A percentile compares a stretch with the other conserved stretches of the same genome.
These are phyloP conservation scores for Clavispora phyllophila DNA, from an alignment of 805 yeast species.

Conservation along the genomic window DNA sequence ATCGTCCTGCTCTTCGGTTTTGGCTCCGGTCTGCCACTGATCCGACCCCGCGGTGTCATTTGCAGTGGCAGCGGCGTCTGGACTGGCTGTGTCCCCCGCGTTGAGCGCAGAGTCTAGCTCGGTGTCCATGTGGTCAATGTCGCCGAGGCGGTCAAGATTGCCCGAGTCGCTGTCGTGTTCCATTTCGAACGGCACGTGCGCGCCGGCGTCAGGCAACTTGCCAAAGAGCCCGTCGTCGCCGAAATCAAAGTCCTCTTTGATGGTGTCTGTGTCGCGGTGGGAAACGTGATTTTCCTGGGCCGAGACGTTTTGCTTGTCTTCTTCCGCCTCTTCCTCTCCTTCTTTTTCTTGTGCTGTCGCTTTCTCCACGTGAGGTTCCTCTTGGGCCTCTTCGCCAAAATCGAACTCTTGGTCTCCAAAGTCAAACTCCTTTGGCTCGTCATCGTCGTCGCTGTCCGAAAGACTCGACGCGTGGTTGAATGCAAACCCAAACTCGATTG, in stretches of 20 bases:
- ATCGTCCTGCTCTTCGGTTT: slow-evolving; percentile 2
- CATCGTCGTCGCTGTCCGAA: slow-evolving; percentile 15
- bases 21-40: neutral
- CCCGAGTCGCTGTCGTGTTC: too few relatives aligned
- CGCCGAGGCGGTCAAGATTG: too few relatives aligned
- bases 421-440: neutral
- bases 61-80: neutral
- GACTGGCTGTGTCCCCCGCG: neutral
- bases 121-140: neutral
- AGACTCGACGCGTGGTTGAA: slow-evolving; percentile 20
- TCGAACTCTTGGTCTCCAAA: slow-evolving; percentile 5
- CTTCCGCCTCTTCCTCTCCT: neutral
- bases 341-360: neutral
- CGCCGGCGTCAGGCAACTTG: too few relatives aligned
- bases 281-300: too few relatives aligned
- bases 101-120: neutral
- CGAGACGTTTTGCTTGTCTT: too few relatives aligned
- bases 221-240: neutral
- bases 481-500: slow-evolving; percentile 28
- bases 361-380: too few relatives aligned
- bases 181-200: too few relatives aligned
- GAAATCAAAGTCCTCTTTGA: too few relatives aligned
- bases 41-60: neutral
- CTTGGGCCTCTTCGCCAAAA: slow-evolving; percentile 6
- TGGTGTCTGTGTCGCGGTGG: too few relatives aligned